A percentile compares a stretch with the other conserved stretches of the same genome.
Evolutionary conservation across 306 rosid species (phyloP).

Genomic region (Inga oerstediana): DNA sequence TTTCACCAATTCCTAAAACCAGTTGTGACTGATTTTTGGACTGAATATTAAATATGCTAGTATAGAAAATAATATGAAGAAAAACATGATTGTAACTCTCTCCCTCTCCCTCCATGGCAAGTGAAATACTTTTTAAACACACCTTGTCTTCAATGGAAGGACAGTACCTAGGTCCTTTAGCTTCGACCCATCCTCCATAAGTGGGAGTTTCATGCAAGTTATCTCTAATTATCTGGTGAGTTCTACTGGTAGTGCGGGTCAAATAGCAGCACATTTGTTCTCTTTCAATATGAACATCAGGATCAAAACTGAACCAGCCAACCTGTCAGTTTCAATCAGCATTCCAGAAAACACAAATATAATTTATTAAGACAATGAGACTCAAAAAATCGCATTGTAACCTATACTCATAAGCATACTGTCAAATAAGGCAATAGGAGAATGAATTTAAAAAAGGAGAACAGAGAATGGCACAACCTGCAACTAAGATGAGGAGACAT

Average conservation of each 20-base stretch:
- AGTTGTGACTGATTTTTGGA: conserved; percentile 16
- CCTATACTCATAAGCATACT: neutral
- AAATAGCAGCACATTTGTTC: conserved; percentile 98
- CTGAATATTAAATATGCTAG: conserved; percentile 1
- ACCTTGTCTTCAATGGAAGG: conserved; percentile 99
- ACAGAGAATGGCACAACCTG: conserved; percentile 7
- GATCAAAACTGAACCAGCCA: conserved; percentile 95
- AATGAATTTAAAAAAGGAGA: neutral
- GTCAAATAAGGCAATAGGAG: conserved; percentile 16
- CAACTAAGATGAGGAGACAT: conserved; percentile 20
- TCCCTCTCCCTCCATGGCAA: neutral
- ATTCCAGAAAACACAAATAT: conserved; percentile 24
- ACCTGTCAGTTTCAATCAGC: conserved; percentile 59
- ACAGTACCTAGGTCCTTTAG: conserved; percentile 98
- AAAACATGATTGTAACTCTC: neutral
- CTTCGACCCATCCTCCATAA: conserved; percentile 98
- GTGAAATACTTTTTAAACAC: conserved; percentile 25
- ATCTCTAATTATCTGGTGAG: conserved; percentile 89
- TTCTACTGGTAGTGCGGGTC: conserved; percentile 86
- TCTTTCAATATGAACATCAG: conserved; percentile 86
- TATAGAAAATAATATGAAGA: neutral
- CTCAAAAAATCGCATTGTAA: conserved; percentile 13
- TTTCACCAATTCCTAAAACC: conserved; percentile 16
- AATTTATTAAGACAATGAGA: conserved; percentile 12
- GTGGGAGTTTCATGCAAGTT: conserved; percentile 97